Evolutionary conservation across 2,329 filamentous ascomycete species (phyloP).

Genomic region (Penicillium hesseltinei): DNA sequence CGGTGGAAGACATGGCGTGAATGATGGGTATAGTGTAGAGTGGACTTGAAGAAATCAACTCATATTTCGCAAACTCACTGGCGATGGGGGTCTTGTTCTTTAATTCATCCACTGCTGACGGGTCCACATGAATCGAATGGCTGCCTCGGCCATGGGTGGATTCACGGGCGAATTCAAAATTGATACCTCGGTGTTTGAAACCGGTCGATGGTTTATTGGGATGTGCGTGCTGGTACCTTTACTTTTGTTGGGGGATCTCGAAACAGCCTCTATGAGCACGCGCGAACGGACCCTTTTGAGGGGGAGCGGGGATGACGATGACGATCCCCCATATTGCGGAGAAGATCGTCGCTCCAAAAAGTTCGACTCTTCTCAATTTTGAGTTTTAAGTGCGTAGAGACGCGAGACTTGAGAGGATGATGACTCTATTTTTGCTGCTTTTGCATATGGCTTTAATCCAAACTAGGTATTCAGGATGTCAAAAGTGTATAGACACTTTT

Average conservation of each 20-base stretch:
- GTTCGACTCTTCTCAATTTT: neutral
- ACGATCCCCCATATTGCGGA: conserved; percentile 7
- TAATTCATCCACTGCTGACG: neutral
- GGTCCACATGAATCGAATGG: conserved; percentile 1
- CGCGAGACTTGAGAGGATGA: neutral
- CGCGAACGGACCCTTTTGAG: neutral
- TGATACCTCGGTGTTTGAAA: conserved; percentile 3
- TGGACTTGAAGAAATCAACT: neutral
- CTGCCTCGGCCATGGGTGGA: neutral
- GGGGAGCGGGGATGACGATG: neutral
- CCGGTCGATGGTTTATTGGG: neutral
- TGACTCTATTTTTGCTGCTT: neutral
- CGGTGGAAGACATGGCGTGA: conserved; percentile 11
- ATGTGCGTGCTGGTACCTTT: neutral
- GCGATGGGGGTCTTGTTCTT: neutral
- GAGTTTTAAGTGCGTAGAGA: neutral
- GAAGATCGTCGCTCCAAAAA: neutral
- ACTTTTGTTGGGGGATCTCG: neutral
- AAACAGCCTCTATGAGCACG: neutral
- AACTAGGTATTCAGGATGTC: no score
- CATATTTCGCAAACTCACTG: neutral
- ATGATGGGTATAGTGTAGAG: neutral
- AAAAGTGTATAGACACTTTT: no score
- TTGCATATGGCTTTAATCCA: neutral
- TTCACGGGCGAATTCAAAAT: neutral